phyloP scores from a whole-genome alignment of 2,329 filamentous ascomycete genomes.

The Aspergillus fumigatus region DNA sequence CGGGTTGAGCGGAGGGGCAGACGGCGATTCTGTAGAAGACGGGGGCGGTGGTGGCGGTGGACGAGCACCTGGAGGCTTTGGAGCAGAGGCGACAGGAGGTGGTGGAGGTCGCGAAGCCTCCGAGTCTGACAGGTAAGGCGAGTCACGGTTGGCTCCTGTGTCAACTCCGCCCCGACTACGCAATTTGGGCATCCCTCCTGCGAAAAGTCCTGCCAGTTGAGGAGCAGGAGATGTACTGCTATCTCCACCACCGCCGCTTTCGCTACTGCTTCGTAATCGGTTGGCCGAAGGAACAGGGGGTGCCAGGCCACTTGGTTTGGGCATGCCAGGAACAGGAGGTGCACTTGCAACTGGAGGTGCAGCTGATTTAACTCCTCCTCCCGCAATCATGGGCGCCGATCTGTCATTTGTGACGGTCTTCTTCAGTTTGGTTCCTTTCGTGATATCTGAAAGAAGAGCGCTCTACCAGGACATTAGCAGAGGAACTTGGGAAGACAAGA shows the following conservation, averaged over 20 bases:
- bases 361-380: slow-evolving; percentile 59
- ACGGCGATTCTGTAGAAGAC: slow-evolving; percentile 45
- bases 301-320: slow-evolving; percentile 19
- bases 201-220: slow-evolving; percentile 83
- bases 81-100: slow-evolving; percentile 18
- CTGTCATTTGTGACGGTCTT: slow-evolving; percentile 90
- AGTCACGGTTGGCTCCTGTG: slow-evolving; percentile 66
- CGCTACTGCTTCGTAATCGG: slow-evolving; percentile 79
- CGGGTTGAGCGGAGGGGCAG: slow-evolving; percentile 50
- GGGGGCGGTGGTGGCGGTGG: slow-evolving; percentile 42
- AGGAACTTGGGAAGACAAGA: not conserved
- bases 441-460: slow-evolving; percentile 82
- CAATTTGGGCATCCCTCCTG: slow-evolving; percentile 91
- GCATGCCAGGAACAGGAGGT: slow-evolving; percentile 27
- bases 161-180: slow-evolving; percentile 80
- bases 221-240: slow-evolving; percentile 59
- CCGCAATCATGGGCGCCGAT: slow-evolving; percentile 68
- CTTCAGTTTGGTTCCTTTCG: slow-evolving; percentile 72
- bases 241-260: slow-evolving; percentile 44
- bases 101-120: slow-evolving; percentile 50
- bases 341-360: slow-evolving; percentile 74
- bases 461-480: slow-evolving; percentile 53
- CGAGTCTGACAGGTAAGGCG: slow-evolving; percentile 78
- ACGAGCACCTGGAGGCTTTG: slow-evolving; percentile 53
- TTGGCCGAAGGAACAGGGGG: slow-evolving; percentile 63